Percentiles rank a stretch among this genome's conserved stretches.
Conservation (phyloP, 805 yeast species). For the Myxozyma sirexii region DNA sequence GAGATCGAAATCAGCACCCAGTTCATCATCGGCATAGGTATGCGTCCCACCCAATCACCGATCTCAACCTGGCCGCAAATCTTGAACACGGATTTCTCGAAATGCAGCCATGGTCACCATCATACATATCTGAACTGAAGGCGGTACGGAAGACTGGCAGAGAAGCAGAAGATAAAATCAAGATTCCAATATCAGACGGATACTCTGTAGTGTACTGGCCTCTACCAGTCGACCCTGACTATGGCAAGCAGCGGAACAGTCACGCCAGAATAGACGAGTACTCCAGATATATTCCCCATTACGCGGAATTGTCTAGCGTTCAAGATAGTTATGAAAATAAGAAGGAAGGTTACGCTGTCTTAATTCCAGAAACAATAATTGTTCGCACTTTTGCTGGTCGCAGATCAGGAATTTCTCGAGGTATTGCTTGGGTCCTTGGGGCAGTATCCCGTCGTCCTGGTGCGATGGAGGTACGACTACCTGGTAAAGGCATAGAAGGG, state of each 20-base stretch:
- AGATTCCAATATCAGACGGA: conserved; percentile 18
- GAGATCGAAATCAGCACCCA: conserved; percentile 7
- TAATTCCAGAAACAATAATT: conserved; percentile 25
- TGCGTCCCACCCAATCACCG: conserved; percentile 41
- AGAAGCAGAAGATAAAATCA: conserved; percentile 34
- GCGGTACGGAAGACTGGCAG: conserved; percentile 32
- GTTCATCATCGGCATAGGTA: conserved; percentile 9
- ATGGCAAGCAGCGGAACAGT: neutral
- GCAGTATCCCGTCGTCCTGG: conserved; percentile 25
- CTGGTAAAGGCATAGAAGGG: conserved; percentile 23
- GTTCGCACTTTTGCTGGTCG: conserved; percentile 27
- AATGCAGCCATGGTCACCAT: conserved; percentile 35
- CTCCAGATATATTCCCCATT: conserved; percentile 16
- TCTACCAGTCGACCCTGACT: conserved; percentile 14
- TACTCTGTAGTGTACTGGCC: conserved; percentile 33
- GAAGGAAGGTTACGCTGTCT: conserved; percentile 19
- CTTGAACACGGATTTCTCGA: conserved; percentile 33
- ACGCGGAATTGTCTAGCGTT: conserved; percentile 3
- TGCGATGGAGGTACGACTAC: conserved; percentile 16
- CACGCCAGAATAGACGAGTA: conserved; percentile 12
- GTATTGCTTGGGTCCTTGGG: conserved; percentile 28
- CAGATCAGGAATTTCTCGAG: conserved; percentile 18
- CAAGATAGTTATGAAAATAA: conserved; percentile 22
- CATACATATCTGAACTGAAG: conserved; percentile 33
- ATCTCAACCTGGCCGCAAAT: conserved; percentile 29